Evolutionary conservation across 257 asterid genomes (phyloP).

Genomic region (Mentha longifolia): DNA sequence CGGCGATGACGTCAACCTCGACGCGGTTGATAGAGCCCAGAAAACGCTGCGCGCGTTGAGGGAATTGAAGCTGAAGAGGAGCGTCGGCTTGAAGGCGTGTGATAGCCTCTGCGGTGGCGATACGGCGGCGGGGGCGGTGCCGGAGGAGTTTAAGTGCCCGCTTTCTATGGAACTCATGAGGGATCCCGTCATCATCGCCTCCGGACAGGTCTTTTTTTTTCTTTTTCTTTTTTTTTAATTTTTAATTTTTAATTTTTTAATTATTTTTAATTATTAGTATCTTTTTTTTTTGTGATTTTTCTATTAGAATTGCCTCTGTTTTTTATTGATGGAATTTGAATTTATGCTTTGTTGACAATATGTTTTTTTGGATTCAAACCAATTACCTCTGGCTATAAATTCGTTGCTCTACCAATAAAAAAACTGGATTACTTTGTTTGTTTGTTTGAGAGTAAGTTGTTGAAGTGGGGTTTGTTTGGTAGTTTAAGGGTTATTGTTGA

Average conservation of each 20-base stretch:
- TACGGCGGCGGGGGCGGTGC: conserved; percentile 39
- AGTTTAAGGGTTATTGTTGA: background rate
- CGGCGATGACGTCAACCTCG: conserved; percentile 42
- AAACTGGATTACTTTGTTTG: background rate
- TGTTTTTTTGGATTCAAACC: background rate
- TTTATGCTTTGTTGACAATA: background rate
- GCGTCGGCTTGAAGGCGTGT: conserved; percentile 28
- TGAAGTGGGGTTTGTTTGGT: background rate
- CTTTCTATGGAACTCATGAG: conserved; percentile 76
- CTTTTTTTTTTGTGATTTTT: background rate
- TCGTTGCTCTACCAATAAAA: background rate
- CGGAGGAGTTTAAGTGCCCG: conserved; percentile 80
- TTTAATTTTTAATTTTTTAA: no score
- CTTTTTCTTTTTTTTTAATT: background rate
- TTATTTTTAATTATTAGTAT: no score
- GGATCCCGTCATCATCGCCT: conserved; percentile 81
- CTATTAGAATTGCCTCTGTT: background rate
- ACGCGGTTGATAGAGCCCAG: conserved; percentile 68
- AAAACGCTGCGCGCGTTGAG: conserved; percentile 47
- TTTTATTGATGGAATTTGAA: background rate
- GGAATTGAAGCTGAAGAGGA: conserved; percentile 53
- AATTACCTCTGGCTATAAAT: background rate
- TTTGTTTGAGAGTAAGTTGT: background rate
- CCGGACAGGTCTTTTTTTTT: conserved; percentile 70
- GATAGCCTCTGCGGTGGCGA: conserved; percentile 1